Conservation (phyloP, 2,329 filamentous ascomycete genomes). For the Botryosphaeria agaves region DNA sequence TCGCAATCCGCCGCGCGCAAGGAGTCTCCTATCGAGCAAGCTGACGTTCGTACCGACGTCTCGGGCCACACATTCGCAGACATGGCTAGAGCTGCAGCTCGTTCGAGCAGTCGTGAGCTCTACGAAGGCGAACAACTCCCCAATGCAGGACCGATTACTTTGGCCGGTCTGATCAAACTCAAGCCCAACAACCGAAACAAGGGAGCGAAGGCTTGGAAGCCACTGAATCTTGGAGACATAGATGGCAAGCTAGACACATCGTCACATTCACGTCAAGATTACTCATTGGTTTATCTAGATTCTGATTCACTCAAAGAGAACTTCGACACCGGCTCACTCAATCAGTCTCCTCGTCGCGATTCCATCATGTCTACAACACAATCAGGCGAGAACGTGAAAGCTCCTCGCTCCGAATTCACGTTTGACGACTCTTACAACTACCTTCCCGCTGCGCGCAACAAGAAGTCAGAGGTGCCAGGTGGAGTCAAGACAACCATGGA, state of each 20-base stretch:
- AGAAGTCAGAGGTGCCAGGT: too few species aligned
- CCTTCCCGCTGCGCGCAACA: neutral
- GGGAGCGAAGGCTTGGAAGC: slow-evolving; percentile 10
- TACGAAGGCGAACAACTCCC: slow-evolving; percentile 6
- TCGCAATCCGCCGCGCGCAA: neutral
- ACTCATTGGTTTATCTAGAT: neutral
- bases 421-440: too few species aligned
- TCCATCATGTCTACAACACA: neutral
- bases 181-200: slow-evolving; percentile 8
- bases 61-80: slow-evolving; percentile 5
- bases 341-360: neutral
- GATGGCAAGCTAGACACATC: too few species aligned
- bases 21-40: neutral
- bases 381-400: too few species aligned
- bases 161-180: slow-evolving; percentile 9
- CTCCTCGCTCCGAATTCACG: neutral
- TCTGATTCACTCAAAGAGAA: neutral
- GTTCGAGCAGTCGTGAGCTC: slow-evolving; percentile 4
- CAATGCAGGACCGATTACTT: slow-evolving; percentile 7
- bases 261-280: too few species aligned
- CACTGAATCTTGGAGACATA: slow-evolving; percentile 9
- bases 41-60: neutral
- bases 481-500: too few species aligned
- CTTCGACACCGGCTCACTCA: too few species aligned
- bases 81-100: slow-evolving; percentile 12